Conservation (phyloP, 495 filamentous ascomycete species). For the Neurospora hispaniola region DNA sequence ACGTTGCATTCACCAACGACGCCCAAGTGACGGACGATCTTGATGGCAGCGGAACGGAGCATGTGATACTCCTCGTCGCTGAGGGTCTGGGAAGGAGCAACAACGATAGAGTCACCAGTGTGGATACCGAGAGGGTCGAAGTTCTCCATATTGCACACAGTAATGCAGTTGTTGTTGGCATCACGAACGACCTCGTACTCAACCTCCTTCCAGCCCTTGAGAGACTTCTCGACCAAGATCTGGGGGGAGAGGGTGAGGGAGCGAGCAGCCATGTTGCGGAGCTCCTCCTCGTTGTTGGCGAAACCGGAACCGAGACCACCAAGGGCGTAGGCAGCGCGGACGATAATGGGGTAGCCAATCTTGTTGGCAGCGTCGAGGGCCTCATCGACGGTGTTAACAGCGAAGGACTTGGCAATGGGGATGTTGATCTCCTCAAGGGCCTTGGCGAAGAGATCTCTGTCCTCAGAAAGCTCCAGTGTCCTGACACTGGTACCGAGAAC, state of each 20-base stretch:
- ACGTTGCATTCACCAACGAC: conserved; percentile 98
- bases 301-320: conserved; percentile 97
- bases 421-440: conserved; percentile 86
- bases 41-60: conserved; percentile 91
- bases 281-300: conserved; percentile 83
- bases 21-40: conserved; percentile 89
- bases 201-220: conserved; percentile 98
- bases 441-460: conserved; percentile 90
- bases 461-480: conserved; percentile 89
- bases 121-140: conserved; percentile 95
- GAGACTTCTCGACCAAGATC: conserved; percentile 97
- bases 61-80: conserved; percentile 98
- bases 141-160: conserved; percentile 99
- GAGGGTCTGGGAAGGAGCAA: conserved; percentile 89
- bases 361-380: conserved; percentile 74
- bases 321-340: conserved; percentile 90
- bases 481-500: conserved; percentile 91
- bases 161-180: conserved; percentile 93
- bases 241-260: conserved; percentile 94
- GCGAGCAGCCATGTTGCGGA: conserved; percentile 81
- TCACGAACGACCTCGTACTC: conserved; percentile 97
- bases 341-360: conserved; percentile 94
- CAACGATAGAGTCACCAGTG: conserved; percentile 94
- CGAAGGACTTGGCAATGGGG: conserved; percentile 90
- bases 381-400: conserved; percentile 81